phyloP scores from a whole-genome alignment of 441 rosid genomes.

The Omphalea diandra region DNA sequence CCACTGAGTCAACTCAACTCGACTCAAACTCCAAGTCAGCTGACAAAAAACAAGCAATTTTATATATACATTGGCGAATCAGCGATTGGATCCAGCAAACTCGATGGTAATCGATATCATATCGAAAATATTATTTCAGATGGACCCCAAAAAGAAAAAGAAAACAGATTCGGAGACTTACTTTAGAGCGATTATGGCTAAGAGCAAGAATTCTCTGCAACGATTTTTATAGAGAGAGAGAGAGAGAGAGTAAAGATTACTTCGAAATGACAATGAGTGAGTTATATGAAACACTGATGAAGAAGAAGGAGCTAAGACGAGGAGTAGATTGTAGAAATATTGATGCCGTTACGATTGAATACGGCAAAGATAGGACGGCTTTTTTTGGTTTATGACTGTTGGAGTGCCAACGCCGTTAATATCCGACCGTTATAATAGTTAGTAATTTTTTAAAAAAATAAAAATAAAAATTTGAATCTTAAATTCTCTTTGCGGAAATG shows the following conservation, averaged over 20 bases:
- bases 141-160: background rate
- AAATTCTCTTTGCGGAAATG: background rate
- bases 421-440: slow-evolving; percentile 28
- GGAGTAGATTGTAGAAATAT: background rate
- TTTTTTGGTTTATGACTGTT: background rate
- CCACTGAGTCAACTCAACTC: slow-evolving; percentile 14
- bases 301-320: slow-evolving; percentile 5
- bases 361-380: slow-evolving; percentile 14
- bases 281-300: too few species aligned
- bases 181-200: too few species aligned
- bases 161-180: background rate
- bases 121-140: background rate
- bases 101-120: background rate
- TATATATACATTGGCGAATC: slow-evolving; percentile 10
- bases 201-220: too few species aligned
- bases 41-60: background rate
- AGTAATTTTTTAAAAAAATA: background rate
- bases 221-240: too few species aligned
- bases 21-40: background rate
- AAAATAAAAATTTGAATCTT: slow-evolving; percentile 3
- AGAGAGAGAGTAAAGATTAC: too few species aligned
- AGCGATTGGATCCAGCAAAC: slow-evolving; percentile 12
- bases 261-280: too few species aligned
- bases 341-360: slow-evolving; percentile 17
- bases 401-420: slow-evolving; percentile 12